Base-by-base conservation (phyloP, 2,329 filamentous ascomycete species). In the Pseudogymnoascus sp. region DNA sequence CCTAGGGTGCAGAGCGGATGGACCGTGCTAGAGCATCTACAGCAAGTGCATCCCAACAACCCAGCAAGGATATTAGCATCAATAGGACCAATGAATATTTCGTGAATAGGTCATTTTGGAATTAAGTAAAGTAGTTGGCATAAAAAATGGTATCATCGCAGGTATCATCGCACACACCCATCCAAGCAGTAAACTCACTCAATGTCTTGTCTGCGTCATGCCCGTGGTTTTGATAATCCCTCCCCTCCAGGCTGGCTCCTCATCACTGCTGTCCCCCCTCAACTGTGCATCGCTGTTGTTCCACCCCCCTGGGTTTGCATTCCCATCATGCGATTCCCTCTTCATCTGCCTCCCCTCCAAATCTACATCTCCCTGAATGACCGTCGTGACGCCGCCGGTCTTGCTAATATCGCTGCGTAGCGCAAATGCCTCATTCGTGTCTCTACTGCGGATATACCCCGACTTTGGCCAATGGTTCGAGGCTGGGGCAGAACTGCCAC, bases 71-170 rank as follows among this genome's bases (percentile, higher is more conserved):
- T 33, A 56, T 19, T 29, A 33, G 46, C 4, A 33, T 19, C 26
- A 31, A 19, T 19, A 15, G 11, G 10, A 33, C 10, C 7, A 19
- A 19, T 33, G 17, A 19, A 33, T 4, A 33, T 4, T 31, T 56
- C n/a, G 29, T 56, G 26, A 56, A 56, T 56, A 31, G 10, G n/a
- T 33, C 17, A 19, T 33, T 56, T 33, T 56, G 50, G 29, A 33
- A 33, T 56, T 13, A 56, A 56, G 29, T 33, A 33, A 56, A 56
- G 17, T 56, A 56, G n/a, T 7, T 31, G 29, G 50, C 10, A 33
- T 56, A 56, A 56, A 31, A 31, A 56, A 56, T 56, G 50, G 50
- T 56, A 56, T 56, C 50, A 56, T 56, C 50, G 50, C 50, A 33
- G n/a, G 50, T 56, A 56, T 56, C n/a, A 56, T 56, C 26, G 26